Percentiles rank a stretch among this genome's conserved stretches.
These are phyloP conservation scores for Scheffersomyces amazonensis DNA, from an alignment of 805 yeast species.

Conservation along the genomic window DNA sequence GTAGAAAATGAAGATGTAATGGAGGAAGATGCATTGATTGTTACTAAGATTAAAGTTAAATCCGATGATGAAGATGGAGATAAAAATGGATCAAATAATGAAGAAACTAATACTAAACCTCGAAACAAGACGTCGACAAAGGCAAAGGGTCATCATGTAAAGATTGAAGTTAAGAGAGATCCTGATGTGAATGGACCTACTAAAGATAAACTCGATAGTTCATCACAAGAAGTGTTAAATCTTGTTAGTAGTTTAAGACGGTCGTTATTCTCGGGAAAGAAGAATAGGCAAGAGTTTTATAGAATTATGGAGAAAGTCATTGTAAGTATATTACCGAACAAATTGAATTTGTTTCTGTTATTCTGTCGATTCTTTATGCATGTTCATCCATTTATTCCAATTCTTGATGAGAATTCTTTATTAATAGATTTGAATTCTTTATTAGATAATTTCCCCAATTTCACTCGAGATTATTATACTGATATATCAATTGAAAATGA, in stretches of 20 bases:
- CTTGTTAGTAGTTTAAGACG: constrained; percentile 18
- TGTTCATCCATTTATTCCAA: constrained; percentile 38
- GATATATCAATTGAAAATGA: constrained; percentile 24
- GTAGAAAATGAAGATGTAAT: constrained; percentile 2
- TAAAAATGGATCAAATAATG: constrained; percentile 5
- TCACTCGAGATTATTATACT: constrained; percentile 14
- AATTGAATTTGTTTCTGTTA: constrained; percentile 19
- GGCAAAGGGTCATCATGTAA: background rate
- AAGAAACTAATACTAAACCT: constrained; percentile 5
- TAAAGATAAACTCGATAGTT: background rate
- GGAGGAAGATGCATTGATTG: constrained; percentile 7
- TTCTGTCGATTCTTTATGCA: constrained; percentile 33
- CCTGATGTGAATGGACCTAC: background rate
- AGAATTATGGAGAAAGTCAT: constrained; percentile 24
- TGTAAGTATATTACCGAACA: constrained; percentile 27
- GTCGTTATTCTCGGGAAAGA: constrained; percentile 16
- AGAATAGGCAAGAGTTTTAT: constrained; percentile 22
- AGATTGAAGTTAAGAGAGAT: no score
- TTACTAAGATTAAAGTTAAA: constrained; percentile 1
- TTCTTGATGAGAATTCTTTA: constrained; percentile 28
- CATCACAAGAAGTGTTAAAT: background rate
- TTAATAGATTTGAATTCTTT: constrained; percentile 21
- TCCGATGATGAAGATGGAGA: constrained; percentile 3
- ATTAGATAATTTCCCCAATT: constrained; percentile 20
- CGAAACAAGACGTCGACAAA: background rate